Evolutionary conservation across 2,329 filamentous ascomycete species (phyloP).

Genomic region (Atkinsonella texensis): DNA sequence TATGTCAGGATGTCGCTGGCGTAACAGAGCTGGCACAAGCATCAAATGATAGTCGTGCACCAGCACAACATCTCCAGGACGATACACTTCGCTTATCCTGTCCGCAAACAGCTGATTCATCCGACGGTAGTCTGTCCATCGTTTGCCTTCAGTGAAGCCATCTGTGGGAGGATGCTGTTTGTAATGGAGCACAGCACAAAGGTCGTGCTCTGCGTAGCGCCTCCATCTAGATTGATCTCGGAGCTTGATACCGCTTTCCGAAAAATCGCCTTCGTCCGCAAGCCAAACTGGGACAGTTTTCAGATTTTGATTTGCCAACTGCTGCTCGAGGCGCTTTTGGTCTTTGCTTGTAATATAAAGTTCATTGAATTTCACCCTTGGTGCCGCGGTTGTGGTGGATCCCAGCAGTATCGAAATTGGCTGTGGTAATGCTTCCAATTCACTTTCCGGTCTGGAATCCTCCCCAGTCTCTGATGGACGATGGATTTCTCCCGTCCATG

Average conservation of each 20-base stretch:
- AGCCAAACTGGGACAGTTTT: slow-evolving; percentile 83
- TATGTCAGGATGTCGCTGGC: slow-evolving; percentile 73
- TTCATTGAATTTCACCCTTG: slow-evolving; percentile 2
- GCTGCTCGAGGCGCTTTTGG: slow-evolving; percentile 57
- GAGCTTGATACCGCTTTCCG: slow-evolving; percentile 38
- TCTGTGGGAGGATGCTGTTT: slow-evolving; percentile 84
- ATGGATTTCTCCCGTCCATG: slow-evolving; percentile 81
- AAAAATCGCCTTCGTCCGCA: slow-evolving; percentile 58
- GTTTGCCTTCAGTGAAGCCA: slow-evolving; percentile 62
- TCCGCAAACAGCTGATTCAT: slow-evolving; percentile 90
- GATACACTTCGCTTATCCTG: slow-evolving; percentile 74
- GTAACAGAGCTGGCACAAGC: slow-evolving; percentile 73
- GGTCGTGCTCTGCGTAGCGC: slow-evolving; percentile 75
- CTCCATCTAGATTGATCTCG: slow-evolving; percentile 79
- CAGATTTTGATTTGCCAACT: slow-evolving; percentile 60
- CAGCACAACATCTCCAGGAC: slow-evolving; percentile 80
- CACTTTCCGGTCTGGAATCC: neutral
- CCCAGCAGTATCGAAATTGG: slow-evolving; percentile 3
- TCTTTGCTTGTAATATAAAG: slow-evolving; percentile 46
- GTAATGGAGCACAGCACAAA: slow-evolving; percentile 91
- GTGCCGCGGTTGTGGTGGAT: neutral
- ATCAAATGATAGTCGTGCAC: slow-evolving; percentile 92
- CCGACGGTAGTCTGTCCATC: slow-evolving; percentile 87
- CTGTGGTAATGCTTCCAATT: neutral
- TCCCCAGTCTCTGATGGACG: slow-evolving; percentile 13